These are phyloP conservation scores for Zygosaccharomyces pseudorouxii DNA, from an alignment of 805 yeast species.

Conservation along the genomic window DNA sequence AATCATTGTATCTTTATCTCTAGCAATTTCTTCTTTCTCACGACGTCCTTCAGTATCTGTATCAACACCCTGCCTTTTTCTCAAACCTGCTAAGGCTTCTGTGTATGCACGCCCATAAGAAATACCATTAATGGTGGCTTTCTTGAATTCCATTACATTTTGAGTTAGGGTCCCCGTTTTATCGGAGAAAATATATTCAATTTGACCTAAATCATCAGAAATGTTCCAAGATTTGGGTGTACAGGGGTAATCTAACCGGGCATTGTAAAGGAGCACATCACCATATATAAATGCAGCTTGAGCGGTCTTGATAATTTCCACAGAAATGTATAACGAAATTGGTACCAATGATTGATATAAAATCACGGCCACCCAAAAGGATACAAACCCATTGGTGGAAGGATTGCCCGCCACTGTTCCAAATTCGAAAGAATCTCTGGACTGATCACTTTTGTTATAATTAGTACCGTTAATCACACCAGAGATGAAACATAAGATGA, in stretches of 20 bases:
- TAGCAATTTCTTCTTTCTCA: constrained; percentile 50
- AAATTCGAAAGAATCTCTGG: constrained; percentile 63
- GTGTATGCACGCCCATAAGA: constrained; percentile 78
- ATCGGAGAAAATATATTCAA: constrained; percentile 79
- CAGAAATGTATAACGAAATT: constrained; percentile 73
- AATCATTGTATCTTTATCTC: constrained; percentile 59
- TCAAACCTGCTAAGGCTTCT: constrained; percentile 74
- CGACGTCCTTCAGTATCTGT: constrained; percentile 54
- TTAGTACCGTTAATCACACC: constrained; percentile 69
- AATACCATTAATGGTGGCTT: constrained; percentile 68
- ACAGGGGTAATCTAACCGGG: constrained; percentile 69
- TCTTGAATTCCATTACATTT: constrained; percentile 80
- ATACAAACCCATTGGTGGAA: constrained; percentile 61
- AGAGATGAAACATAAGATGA: constrained; percentile 61
- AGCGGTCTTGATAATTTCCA: constrained; percentile 76
- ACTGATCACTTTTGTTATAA: constrained; percentile 43
- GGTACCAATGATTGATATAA: constrained; percentile 78
- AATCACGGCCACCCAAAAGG: constrained; percentile 71
- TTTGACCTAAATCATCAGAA: constrained; percentile 81
- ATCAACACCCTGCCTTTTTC: constrained; percentile 73
- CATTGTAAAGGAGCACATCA: constrained; percentile 68
- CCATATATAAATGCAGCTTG: constrained; percentile 79
- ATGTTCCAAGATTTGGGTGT: constrained; percentile 83
- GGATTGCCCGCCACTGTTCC: constrained; percentile 66
- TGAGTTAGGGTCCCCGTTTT: constrained; percentile 83